Conservation (phyloP, 1,284 basidiomycete genomes). For the Tylopilus sp. region DNA sequence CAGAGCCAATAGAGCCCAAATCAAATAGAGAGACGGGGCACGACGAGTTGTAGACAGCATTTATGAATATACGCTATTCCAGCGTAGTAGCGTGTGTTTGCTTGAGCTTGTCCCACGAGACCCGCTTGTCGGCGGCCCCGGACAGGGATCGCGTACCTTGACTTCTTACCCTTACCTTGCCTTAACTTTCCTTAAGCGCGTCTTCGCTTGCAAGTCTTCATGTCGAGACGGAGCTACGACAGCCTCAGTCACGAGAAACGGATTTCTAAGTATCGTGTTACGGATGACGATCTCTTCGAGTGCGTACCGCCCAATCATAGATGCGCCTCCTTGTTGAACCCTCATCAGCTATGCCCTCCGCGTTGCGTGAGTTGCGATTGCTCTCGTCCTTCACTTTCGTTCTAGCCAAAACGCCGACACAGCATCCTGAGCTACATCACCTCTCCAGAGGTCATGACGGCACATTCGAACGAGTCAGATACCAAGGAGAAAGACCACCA, state of each 20-base stretch:
- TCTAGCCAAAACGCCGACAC: conserved; percentile 15
- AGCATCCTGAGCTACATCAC: conserved; percentile 70
- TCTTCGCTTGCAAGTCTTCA: conserved; percentile 12
- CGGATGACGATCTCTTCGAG: conserved; percentile 81
- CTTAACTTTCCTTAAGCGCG: too few species aligned
- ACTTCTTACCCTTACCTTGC: neutral
- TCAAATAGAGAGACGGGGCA: conserved; percentile 23
- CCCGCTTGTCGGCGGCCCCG: neutral
- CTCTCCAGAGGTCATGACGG: conserved; percentile 53
- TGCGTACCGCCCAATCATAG: conserved; percentile 34
- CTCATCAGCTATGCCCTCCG: conserved; percentile 66
- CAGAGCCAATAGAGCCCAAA: conserved; percentile 19
- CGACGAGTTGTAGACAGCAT: conserved; percentile 29
- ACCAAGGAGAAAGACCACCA: conserved; percentile 60
- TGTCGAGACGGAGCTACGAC: conserved; percentile 70
- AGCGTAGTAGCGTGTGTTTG: too few species aligned
- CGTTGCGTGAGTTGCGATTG: conserved; percentile 57
- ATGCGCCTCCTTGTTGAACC: conserved; percentile 15
- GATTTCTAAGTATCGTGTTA: conserved; percentile 67
- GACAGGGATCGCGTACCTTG: neutral
- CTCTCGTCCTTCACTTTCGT: conserved; percentile 6
- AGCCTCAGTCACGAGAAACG: conserved; percentile 65
- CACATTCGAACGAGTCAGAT: conserved; percentile 39
- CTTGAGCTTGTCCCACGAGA: conserved; percentile 23
- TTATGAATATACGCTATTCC: conserved; percentile 10